These are phyloP conservation scores for Polychaeton citri DNA, from an alignment of 2,329 filamentous ascomycete genomes.

Conservation along the genomic window DNA sequence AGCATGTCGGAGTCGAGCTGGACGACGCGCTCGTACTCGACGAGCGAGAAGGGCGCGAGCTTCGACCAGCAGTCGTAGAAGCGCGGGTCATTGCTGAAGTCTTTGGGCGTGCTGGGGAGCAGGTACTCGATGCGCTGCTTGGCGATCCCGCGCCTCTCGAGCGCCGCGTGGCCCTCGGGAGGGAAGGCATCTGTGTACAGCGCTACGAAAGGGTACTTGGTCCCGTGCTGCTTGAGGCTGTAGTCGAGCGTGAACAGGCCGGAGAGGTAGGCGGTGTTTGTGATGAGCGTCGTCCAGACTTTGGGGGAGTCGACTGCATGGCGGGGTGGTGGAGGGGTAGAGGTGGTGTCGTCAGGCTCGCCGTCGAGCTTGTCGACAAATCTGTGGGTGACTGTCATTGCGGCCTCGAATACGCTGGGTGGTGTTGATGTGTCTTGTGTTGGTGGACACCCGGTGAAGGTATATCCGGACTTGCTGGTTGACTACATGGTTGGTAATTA, in stretches of 20 bases:
- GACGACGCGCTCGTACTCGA: slow-evolving; percentile 65
- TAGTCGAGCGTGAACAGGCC: slow-evolving; percentile 72
- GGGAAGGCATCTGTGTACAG: slow-evolving; percentile 74
- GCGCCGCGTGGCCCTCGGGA: slow-evolving; percentile 50
- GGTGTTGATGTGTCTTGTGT: no score
- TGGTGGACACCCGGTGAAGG: no score
- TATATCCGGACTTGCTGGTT: no score
- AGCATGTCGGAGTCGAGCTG: slow-evolving; percentile 86
- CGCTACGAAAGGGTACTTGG: slow-evolving; percentile 65
- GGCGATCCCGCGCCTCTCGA: slow-evolving; percentile 56
- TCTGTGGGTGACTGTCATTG: not conserved
- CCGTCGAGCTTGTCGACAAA: not conserved
- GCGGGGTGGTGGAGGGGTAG: not conserved
- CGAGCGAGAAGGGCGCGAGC: slow-evolving; percentile 62
- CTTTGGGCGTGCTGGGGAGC: slow-evolving; percentile 48
- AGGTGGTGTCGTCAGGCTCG: no score
- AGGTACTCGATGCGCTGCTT: slow-evolving; percentile 60
- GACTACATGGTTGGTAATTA: no score
- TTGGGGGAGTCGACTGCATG: slow-evolving; percentile 5
- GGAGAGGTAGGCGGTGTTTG: slow-evolving; percentile 67
- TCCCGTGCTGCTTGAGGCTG: slow-evolving; percentile 52
- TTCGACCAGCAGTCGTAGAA: slow-evolving; percentile 91
- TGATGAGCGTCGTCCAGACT: slow-evolving; percentile 85
- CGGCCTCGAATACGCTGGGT: no score
- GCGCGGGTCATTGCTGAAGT: slow-evolving; percentile 64